These are phyloP conservation scores for Avena insularis DNA, from an alignment of 176 grass and related monocot species.

Conservation along the genomic window DNA sequence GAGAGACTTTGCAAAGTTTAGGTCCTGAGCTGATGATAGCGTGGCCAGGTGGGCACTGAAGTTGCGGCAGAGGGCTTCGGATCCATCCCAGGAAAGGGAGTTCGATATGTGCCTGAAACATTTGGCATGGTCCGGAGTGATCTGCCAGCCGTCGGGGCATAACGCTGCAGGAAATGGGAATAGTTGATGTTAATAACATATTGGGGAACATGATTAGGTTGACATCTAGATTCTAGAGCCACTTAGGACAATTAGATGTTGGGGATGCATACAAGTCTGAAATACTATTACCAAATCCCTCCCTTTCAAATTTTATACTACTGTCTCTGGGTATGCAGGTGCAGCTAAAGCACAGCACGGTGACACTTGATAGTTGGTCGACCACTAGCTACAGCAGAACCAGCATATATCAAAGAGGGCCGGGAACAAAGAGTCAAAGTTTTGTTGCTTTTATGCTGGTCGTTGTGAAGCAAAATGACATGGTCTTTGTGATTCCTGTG, in stretches of 20 bases:
- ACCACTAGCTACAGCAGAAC: background rate
- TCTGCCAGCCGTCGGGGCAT: slow-evolving; percentile 71
- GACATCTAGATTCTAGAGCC: background rate
- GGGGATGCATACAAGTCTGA: background rate
- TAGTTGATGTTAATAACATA: slow-evolving; percentile 7
- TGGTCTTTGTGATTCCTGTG: background rate
- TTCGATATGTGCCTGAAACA: slow-evolving; percentile 67
- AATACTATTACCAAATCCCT: background rate
- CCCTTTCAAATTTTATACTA: background rate
- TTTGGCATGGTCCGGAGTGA: slow-evolving; percentile 53
- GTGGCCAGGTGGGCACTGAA: slow-evolving; percentile 65
- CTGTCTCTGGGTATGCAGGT: background rate
- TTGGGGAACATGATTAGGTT: background rate
- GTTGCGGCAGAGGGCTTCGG: slow-evolving; percentile 61
- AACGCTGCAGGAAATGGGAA: slow-evolving; percentile 48
- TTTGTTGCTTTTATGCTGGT: background rate
- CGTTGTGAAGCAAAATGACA: background rate
- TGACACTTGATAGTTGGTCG: background rate
- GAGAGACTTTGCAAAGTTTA: slow-evolving; percentile 61
- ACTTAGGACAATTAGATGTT: background rate
- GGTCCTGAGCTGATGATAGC: slow-evolving; percentile 70
- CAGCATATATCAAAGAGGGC: background rate
- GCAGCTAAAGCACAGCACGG: background rate
- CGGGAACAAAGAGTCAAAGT: background rate
- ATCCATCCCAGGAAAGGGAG: slow-evolving; percentile 71